Percentiles rank a stretch among this genome's conserved stretches.
These are phyloP conservation scores for Lagenaria siceraria DNA, from an alignment of 306 rosid species.

Conservation along the genomic window DNA sequence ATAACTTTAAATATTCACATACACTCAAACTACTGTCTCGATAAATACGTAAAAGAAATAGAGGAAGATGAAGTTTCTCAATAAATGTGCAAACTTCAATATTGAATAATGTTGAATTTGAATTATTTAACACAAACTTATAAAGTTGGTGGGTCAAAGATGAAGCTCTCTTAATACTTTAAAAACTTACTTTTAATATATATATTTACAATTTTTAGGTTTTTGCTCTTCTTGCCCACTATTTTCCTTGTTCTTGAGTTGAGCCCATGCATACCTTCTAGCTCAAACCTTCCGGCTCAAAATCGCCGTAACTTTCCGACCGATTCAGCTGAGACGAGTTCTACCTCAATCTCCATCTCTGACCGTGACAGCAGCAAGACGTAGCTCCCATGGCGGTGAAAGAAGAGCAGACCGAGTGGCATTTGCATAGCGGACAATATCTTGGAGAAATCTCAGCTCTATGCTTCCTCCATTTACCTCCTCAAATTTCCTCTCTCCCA, in stretches of 20 bases:
- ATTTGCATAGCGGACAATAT: slow-evolving; percentile 47
- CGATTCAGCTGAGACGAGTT: background rate
- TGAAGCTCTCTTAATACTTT: too few relatives aligned
- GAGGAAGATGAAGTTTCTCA: too few relatives aligned
- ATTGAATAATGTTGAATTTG: too few relatives aligned
- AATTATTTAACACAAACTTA: too few relatives aligned
- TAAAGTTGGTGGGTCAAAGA: too few relatives aligned
- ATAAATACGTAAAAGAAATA: too few relatives aligned
- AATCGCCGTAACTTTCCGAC: background rate
- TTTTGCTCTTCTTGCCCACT: background rate
- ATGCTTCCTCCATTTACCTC: slow-evolving; percentile 55
- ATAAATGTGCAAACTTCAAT: too few relatives aligned
- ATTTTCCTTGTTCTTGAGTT: background rate
- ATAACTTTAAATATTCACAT: too few relatives aligned
- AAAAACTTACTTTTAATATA: too few relatives aligned
- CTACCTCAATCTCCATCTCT: background rate
- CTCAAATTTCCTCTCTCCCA: slow-evolving; percentile 42
- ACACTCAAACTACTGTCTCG: too few relatives aligned
- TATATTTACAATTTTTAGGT: too few relatives aligned
- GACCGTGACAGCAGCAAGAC: background rate
- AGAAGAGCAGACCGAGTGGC: slow-evolving; percentile 29
- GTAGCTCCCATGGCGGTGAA: slow-evolving; percentile 12
- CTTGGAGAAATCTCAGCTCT: slow-evolving; percentile 92
- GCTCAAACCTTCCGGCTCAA: background rate
- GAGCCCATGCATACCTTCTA: background rate